These are phyloP conservation scores for Pulicaria dysenterica DNA, from an alignment of 129 eudicot genomes.

Conservation along the genomic window DNA sequence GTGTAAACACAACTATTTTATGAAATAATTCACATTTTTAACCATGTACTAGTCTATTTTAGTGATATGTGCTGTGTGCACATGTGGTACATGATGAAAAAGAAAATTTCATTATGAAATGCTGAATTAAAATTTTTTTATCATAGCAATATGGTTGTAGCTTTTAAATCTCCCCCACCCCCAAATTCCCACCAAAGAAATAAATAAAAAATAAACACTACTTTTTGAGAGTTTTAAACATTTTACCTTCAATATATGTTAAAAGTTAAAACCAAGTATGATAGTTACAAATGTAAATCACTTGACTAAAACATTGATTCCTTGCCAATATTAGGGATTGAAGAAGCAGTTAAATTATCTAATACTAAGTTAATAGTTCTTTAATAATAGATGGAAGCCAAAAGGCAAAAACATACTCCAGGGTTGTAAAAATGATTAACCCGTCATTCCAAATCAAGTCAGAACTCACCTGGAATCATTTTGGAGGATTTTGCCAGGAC, in stretches of 20 bases:
- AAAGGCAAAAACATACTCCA: neutral
- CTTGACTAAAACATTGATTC: neutral
- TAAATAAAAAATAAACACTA: too few species aligned
- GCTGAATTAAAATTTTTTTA: neutral
- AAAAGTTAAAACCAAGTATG: neutral
- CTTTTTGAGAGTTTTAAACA: neutral
- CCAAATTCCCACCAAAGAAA: neutral
- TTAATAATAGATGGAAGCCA: neutral
- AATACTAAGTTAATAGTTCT: conserved; percentile 2
- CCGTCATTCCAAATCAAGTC: neutral
- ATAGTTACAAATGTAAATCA: neutral
- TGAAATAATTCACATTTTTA: neutral
- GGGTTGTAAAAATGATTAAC: too few species aligned
- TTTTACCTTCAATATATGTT: neutral
- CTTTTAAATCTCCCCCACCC: neutral
- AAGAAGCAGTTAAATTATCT: neutral
- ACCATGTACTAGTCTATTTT: conserved; percentile 7
- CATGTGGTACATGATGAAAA: too few species aligned
- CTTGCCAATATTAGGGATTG: neutral
- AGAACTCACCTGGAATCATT: conserved; percentile 89
- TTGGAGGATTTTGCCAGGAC: conserved; percentile 98
- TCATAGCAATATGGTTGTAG: neutral
- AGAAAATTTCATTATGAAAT: too few species aligned
- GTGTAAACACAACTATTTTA: conserved; percentile 21
- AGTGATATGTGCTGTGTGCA: neutral